A percentile compares a stretch with the other conserved stretches of the same genome.
These are phyloP conservation scores for Globisporangium splendens DNA, from an alignment of 352 stramenopile genomes.

Conservation along the genomic window DNA sequence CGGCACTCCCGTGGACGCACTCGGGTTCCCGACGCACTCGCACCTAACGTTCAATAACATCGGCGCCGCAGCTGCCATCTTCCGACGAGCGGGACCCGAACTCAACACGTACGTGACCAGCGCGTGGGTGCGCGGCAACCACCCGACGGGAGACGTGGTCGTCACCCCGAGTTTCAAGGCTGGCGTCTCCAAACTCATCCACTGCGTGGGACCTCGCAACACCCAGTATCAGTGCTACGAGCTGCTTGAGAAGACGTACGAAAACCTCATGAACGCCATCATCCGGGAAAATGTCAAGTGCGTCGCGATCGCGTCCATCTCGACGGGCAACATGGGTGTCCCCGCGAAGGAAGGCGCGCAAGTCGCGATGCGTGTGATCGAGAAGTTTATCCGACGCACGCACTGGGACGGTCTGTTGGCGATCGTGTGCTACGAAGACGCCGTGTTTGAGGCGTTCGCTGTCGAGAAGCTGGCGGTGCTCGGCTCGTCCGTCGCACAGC, in stretches of 20 bases:
- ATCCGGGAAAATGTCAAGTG: constrained; percentile 37
- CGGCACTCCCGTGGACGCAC: constrained; percentile 26
- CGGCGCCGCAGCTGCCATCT: constrained; percentile 38
- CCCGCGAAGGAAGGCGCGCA: constrained; percentile 16
- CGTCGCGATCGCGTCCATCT: constrained; percentile 62
- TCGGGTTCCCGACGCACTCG: constrained; percentile 51
- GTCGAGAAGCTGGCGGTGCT: constrained; percentile 18
- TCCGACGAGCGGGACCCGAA: constrained; percentile 33
- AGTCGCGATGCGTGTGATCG: constrained; percentile 20
- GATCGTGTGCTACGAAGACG: constrained; percentile 48
- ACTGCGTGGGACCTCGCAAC: constrained; percentile 51
- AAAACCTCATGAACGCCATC: constrained; percentile 32
- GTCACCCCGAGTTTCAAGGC: constrained; percentile 48
- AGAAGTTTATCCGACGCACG: constrained; percentile 36
- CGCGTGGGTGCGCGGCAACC: constrained; percentile 20
- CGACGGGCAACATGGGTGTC: constrained; percentile 53
- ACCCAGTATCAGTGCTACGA: constrained; percentile 23
- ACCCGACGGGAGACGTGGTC: constrained; percentile 30
- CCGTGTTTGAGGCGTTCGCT: constrained; percentile 37
- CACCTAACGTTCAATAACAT: constrained; percentile 34
- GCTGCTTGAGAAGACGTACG: constrained; percentile 39
- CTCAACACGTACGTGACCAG: constrained; percentile 31
- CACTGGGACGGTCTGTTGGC: constrained; percentile 43
- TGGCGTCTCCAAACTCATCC: constrained; percentile 41
- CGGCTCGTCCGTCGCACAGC: constrained; percentile 26